Evolutionary conservation across 352 stramenopile genomes (phyloP).

Genomic region (Pythium biforme): DNA sequence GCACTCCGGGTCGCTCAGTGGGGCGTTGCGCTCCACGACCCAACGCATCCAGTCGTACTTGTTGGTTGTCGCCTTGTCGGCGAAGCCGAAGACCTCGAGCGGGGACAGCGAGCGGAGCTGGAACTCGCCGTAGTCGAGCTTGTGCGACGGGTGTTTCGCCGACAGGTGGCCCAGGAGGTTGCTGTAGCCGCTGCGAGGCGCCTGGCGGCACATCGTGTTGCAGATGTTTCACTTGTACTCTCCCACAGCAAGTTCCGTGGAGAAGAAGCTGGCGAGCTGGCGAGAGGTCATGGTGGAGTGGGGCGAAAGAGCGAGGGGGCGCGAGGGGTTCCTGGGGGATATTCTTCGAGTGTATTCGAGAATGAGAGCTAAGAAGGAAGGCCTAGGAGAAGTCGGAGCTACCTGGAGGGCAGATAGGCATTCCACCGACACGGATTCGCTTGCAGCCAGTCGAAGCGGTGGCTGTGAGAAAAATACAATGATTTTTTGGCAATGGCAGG

Average conservation of each 20-base stretch:
- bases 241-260: background rate
- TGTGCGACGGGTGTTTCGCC: background rate
- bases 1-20: constrained; percentile 9
- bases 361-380: no score
- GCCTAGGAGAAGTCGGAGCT: no score
- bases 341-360: no score
- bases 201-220: background rate
- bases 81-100: background rate
- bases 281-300: constrained; percentile 2
- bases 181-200: constrained; percentile 4
- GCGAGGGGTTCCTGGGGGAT: no score
- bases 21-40: constrained; percentile 1
- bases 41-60: constrained; percentile 13
- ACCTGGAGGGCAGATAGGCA: no score
- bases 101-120: background rate
- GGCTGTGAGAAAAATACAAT: no score
- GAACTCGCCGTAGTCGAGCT: background rate
- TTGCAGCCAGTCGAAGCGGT: no score
- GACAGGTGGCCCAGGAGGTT: constrained; percentile 8
- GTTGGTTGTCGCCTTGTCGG: background rate
- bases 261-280: constrained; percentile 3
- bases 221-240: constrained; percentile 13
- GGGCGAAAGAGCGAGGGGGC: no score
- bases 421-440: no score
- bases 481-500: no score